Base-by-base conservation (phyloP, 805 yeast species). In the Suhomyces vadensis region DNA sequence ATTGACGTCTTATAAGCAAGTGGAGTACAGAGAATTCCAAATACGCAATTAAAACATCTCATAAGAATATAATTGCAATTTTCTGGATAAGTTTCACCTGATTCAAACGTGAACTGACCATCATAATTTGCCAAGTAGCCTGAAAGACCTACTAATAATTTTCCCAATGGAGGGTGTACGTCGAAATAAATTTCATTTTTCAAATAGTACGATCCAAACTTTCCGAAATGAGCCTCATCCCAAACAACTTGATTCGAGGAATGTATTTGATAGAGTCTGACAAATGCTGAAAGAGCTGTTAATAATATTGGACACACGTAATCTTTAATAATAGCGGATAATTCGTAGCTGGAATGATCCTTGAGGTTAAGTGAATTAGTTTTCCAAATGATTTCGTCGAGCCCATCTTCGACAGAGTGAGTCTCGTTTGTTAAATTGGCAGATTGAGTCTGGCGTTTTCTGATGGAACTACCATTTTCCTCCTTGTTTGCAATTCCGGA, bases 191-290 rank as follows among this genome's bases (percentile, higher is more conserved):
- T 85, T 56, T 86, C 90, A 57, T 83, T 89, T 61, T 83, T 78
- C 51, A 85, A 67, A 63, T 87, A 87, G 56, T 85, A 82, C 3
- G 92, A 83, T 36, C 95, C 95, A 61, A 87, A 87, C 61, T 85
- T 85, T 35, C 94, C 95, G 61, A 87, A 87, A 71, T 87, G 95
- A 5, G 95, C 94, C 63, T 87, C 95, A 68, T 87, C 95, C 95
- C 95, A 87, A 6, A 85, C 84, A 38, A 87, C 92, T 43, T 72
- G 74, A 40, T 77, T 63, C 46, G 81, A 75, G 24, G 67, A 64
- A 17, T 78, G 81, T 40, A 87, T 81, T 39, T 76, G 73, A 55
- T 82, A 75, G 49, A 83, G 71, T 55, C 94, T 74, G 6, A 82
- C 76, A 47, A 38, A 39, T 1, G 57, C 50, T 23, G 52, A 46